These are phyloP conservation scores for Trichophyton mentagrophytes DNA, from an alignment of 2,329 filamentous ascomycete species.

Conservation along the genomic window DNA sequence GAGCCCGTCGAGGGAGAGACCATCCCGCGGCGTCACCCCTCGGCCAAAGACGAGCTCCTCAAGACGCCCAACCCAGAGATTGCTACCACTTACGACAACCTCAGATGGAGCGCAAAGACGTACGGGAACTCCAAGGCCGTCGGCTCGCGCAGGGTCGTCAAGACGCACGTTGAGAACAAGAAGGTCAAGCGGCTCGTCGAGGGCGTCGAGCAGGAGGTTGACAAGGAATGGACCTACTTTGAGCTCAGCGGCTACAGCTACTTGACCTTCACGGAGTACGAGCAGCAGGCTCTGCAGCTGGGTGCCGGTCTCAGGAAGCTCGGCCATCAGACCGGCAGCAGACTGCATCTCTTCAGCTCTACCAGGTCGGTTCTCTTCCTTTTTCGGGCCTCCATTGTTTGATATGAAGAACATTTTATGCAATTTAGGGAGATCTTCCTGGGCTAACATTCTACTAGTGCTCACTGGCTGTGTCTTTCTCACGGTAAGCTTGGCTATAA, in stretches of 20 bases:
- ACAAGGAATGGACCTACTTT: constrained; percentile 86
- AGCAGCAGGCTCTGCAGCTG: constrained; percentile 53
- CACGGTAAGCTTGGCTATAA: constrained; percentile 41
- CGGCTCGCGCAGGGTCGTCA: constrained; percentile 60
- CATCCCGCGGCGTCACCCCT: constrained; percentile 62
- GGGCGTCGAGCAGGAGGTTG: constrained; percentile 63
- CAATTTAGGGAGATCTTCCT: no score
- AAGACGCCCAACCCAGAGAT: constrained; percentile 55
- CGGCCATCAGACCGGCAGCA: constrained; percentile 54
- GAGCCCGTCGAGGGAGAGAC: constrained; percentile 67
- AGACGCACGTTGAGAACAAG: constrained; percentile 71
- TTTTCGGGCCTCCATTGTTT: background rate
- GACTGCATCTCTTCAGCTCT: constrained; percentile 70
- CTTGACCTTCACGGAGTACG: constrained; percentile 67
- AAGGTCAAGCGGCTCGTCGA: constrained; percentile 82
- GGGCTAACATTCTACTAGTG: constrained; percentile 33
- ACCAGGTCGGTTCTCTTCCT: constrained; percentile 47
- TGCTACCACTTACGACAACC: constrained; percentile 65
- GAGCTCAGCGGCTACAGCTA: constrained; percentile 69
- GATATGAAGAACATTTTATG: no score
- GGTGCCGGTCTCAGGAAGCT: constrained; percentile 63
- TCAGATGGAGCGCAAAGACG: constrained; percentile 53
- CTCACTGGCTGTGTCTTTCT: constrained; percentile 72
- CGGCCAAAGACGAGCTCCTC: constrained; percentile 57
- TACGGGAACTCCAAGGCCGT: constrained; percentile 53